Evolutionary conservation across 345 rosid species (phyloP).

Genomic region (Sisymbrium altissimum): DNA sequence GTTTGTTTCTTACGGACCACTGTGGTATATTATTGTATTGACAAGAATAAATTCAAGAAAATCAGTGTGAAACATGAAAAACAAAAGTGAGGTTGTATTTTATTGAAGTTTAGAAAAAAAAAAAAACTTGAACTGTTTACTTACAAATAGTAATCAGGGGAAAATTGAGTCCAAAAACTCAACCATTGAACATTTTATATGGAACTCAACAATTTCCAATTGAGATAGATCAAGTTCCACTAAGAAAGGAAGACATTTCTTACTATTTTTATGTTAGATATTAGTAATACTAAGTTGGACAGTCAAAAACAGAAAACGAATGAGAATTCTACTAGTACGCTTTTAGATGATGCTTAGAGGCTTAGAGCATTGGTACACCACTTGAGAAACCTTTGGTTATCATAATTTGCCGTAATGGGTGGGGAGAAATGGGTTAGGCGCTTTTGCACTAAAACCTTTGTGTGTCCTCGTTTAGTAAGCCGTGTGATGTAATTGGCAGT

Average conservation of each 20-base stretch:
- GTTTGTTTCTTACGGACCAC: no score
- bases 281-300: not conserved
- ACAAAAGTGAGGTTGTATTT: not conserved
- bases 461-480: not conserved
- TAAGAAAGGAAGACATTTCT: no score
- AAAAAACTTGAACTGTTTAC: no score
- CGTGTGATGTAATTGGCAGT: not conserved
- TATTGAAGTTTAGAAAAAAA: no score
- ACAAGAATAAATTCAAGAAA: not conserved
- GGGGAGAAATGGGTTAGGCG: conserved; percentile 16
- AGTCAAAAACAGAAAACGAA: not conserved
- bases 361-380: not conserved
- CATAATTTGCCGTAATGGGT: conserved; percentile 10
- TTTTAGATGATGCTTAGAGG: not conserved
- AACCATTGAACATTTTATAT: not conserved
- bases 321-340: not conserved
- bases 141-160: not conserved
- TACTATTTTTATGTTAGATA: not conserved
- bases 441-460: conserved; percentile 16
- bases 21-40: no score
- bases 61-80: not conserved
- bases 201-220: not conserved
- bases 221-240: no score
- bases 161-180: not conserved
- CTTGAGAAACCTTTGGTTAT: not conserved